Percentiles rank a stretch among this genome's conserved stretches.
Conservation (phyloP, 2,329 filamentous ascomycete genomes). For the Septoria linicola region DNA sequence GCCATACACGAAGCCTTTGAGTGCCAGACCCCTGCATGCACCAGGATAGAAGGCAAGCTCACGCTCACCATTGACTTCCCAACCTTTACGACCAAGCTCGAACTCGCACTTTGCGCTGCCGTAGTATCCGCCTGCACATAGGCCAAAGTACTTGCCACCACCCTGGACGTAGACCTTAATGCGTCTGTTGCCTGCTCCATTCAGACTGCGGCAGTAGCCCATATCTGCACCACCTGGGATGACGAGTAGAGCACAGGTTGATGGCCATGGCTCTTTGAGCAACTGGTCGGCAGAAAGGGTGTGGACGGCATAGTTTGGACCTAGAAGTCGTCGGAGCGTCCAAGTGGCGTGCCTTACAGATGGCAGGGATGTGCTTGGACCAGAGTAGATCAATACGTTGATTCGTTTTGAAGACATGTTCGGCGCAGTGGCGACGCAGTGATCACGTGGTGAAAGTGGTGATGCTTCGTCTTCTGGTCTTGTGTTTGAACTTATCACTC, state of each 20-base stretch:
- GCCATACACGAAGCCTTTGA: conserved; percentile 84
- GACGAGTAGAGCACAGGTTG: conserved; percentile 83
- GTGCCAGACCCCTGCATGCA: conserved; percentile 79
- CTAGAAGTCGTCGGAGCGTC: conserved; percentile 79
- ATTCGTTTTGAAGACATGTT: conserved; percentile 58
- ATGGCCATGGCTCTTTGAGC: conserved; percentile 86
- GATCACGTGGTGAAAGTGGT: conserved; percentile 22
- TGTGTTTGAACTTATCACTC: conserved; percentile 9
- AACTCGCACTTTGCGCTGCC: conserved; percentile 81
- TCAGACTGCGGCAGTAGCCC: conserved; percentile 82
- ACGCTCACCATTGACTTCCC: conserved; percentile 82
- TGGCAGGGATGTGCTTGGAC: conserved; percentile 79
- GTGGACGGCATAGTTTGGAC: conserved; percentile 89
- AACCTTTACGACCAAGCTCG: conserved; percentile 74
- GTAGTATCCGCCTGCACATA: conserved; percentile 95
- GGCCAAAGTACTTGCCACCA: conserved; percentile 82
- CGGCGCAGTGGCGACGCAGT: conserved; percentile 1
- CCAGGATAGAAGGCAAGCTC: conserved; percentile 90
- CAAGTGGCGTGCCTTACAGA: conserved; percentile 88
- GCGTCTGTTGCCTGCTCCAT: conserved; percentile 80
- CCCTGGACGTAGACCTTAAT: conserved; percentile 83
- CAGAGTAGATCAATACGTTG: conserved; percentile 92
- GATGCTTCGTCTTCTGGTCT: conserved; percentile 5
- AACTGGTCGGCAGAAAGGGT: conserved; percentile 75
- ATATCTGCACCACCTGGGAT: conserved; percentile 93